These are phyloP conservation scores for Candida sanyiensis DNA, from an alignment of 805 yeast species.

Conservation along the genomic window DNA sequence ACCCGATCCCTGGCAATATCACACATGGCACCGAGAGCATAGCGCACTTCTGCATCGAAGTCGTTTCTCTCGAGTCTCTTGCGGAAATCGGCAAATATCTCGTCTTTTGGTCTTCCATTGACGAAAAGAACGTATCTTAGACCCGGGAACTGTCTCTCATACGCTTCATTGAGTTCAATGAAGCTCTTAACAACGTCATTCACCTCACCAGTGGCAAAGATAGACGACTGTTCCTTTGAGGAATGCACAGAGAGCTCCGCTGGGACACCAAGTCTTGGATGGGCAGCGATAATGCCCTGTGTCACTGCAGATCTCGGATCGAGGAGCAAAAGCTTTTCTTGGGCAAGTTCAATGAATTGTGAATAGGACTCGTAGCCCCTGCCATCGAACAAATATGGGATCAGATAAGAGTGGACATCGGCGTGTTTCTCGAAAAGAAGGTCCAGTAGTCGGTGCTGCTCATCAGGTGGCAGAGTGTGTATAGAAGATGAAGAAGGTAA, in stretches of 20 bases:
- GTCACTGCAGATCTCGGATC: constrained; percentile 15
- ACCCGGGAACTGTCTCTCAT: constrained; percentile 64
- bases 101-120: constrained; percentile 67
- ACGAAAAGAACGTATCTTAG: constrained; percentile 85
- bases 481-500: constrained; percentile 31
- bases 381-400: constrained; percentile 12
- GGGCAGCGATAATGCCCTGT: constrained; percentile 71
- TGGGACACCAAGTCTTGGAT: constrained; percentile 80
- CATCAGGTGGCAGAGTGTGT: constrained; percentile 17
- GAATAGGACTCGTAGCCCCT: constrained; percentile 9
- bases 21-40: constrained; percentile 85
- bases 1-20: constrained; percentile 83
- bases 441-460: constrained; percentile 39
- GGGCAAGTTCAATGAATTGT: constrained; percentile 17
- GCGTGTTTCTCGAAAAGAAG: constrained; percentile 23
- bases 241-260: constrained; percentile 58
- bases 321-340: constrained; percentile 11
- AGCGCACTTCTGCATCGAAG: constrained; percentile 47
- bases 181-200: constrained; percentile 41
- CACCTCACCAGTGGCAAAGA: constrained; percentile 46
- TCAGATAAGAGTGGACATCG: constrained; percentile 18
- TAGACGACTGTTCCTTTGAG: constrained; percentile 60
- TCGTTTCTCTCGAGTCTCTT: constrained; percentile 52
- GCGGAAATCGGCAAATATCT: constrained; percentile 58
- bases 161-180: constrained; percentile 46